Base-by-base conservation (phyloP, 2,329 filamentous ascomycete genomes). In the Beauveria sp. region DNA sequence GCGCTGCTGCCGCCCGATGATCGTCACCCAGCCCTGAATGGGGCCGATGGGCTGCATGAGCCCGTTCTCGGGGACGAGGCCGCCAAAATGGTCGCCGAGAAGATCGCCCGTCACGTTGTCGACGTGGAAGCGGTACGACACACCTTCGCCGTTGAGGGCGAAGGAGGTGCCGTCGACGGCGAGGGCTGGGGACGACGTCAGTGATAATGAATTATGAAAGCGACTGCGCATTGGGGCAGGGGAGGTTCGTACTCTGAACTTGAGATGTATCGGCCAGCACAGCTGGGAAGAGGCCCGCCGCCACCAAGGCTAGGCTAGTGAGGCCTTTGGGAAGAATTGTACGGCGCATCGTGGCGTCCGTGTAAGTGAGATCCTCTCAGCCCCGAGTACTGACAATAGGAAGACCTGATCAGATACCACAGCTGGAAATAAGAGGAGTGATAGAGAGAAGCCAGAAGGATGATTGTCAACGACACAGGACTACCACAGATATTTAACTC, bases 41-140 rank as follows among this genome's bases (percentile, higher is more conserved):
- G 68, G 67, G 3, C 61, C 63, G 8, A 65, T 68, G 43, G 77
- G 73, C 1, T 76, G 73, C 0, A 78, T 76, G 28, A 63, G 24
- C 56, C 61, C 75, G 18, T 81, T 77, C 55, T 85, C 84, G 2
- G 77, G 78, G 3, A 80, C 75, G 1, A 75, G 77, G 14, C 79
- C 83, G 47, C 85, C 85, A 64, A 85, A 88, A 67, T 87, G 84
- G 65, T 87, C 84, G 0, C 80, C 79, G 18, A 83, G 69, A 43
- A 88, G 75, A 59, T 88, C 84, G 4, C 81, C 79, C 0, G 79
- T 82, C 9, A 67, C 68, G 3, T 78, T 71, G 63, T 87, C 81
- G 50, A 86, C 83, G 64, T 87, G 85, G 69, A 88, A 86, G 48
- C 82, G 80, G 66, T 88, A 87, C 1, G 84, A 86, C 34, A 85